Percentiles rank a stretch among this genome's conserved stretches.
Evolutionary conservation across 164 flowering plant genomes (phyloP).

Genomic region (Magnolia changhungtana): DNA sequence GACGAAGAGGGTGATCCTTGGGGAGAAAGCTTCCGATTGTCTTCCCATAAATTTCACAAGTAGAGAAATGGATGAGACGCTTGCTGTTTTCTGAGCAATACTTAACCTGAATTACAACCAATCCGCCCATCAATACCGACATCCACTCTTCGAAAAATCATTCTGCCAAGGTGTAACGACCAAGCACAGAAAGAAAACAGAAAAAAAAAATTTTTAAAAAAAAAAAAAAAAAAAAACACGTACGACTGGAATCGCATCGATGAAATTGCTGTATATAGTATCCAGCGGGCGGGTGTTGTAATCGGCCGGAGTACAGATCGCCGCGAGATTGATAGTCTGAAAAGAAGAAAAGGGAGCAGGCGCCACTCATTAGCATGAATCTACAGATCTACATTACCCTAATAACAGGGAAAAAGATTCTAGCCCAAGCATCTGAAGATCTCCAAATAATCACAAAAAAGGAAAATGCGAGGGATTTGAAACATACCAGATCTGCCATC

Average conservation of each 20-base stretch:
- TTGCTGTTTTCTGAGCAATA: conserved; percentile 94
- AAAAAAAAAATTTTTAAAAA: too few relatives aligned
- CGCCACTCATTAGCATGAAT: neutral
- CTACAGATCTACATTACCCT: conserved; percentile 13
- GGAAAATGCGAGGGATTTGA: neutral
- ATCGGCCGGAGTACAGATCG: conserved; percentile 87
- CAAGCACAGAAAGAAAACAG: neutral
- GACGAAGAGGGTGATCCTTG: conserved; percentile 75
- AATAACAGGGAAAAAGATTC: neutral
- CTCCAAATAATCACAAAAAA: neutral
- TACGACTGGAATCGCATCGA: conserved; percentile 87
- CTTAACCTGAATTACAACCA: conserved; percentile 51
- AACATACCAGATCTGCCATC: conserved; percentile 87
- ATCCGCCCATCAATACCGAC: neutral
- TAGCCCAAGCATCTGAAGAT: neutral
- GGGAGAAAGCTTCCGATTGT: conserved; percentile 94
- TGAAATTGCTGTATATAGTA: conserved; percentile 82
- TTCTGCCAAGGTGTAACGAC: neutral
- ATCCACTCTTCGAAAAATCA: conserved; percentile 12
- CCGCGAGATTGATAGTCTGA: conserved; percentile 78
- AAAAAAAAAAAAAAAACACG: conserved; percentile 7
- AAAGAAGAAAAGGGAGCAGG: neutral
- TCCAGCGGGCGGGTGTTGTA: conserved; percentile 82
- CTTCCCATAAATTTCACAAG: conserved; percentile 97
- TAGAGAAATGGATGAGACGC: conserved; percentile 97